Evolutionary conservation across 345 rosid species (phyloP), one percentile per base, ranked within the genome.

Genomic region (Leavenworthia alabamica): DNA sequence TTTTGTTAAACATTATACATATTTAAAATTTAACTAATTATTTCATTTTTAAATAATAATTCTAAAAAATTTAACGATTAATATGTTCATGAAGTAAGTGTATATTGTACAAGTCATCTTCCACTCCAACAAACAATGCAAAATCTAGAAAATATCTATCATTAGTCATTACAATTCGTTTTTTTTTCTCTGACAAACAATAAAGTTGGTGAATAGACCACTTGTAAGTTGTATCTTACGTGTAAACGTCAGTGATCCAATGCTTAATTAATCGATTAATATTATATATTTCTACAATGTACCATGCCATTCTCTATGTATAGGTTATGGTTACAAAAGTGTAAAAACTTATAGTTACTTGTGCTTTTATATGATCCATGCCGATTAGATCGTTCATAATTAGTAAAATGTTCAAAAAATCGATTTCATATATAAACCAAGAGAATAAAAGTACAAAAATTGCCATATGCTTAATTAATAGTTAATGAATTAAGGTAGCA

Each of bases 121-220:
- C 72, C 66, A 67, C 65, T 17, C 24, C 27, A 39, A 49, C 66
- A 48, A 39, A 39, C 13, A 49, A 40, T 40, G 60, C 51, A 40
- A 40, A 49, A 40, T 48, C 65, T 43, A 40, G 11, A 28, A 11
- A 2, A 6, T 1, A n/a, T n/a, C n/a, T 28, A 47, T 19, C 32
- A 66, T 37, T n/a, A n/a, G n/a, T n/a, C 40, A 37, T 14, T 13
- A 22, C 44, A 27, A 2, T 16, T 8, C 27, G 9, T 29, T 13
- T 50, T 42, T 3, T 20, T 14, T 19, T 32, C 7, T 26, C 16
- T 16, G 7, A 20, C 42, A 46, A 66, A 26, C 64, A 23, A 19
- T 15, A 39, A 19, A 41, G 49, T 37, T 12, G 7, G 40, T n/a
- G 7, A 36, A 36, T n/a, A n/a, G 41, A 31, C 14, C 10, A n/a